Base-by-base conservation (phyloP, 2,329 filamentous ascomycete genomes). In the Cercospora beticola region DNA sequence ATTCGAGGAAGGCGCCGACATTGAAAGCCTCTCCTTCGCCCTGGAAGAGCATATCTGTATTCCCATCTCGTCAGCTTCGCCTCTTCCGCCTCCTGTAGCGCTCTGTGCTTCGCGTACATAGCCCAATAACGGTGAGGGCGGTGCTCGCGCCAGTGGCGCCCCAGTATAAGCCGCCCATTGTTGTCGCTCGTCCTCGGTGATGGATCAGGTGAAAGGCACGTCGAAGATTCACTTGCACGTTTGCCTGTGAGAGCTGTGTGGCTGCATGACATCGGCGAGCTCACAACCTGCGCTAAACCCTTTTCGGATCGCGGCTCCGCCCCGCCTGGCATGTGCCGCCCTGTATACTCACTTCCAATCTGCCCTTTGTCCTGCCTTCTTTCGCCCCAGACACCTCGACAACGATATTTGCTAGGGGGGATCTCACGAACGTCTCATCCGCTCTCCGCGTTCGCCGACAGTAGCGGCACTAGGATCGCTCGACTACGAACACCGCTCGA, bases 11-110 rank as follows among this genome's bases (percentile, higher is more conserved):
- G 80, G 90, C 90, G 81, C 96, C 96, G 81, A 98, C 92, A 83
- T 99, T 97, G 84, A 99, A 99, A 69, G 90, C 86, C 86, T 99
- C 94, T 79, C 96, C 95, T 81, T 92, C 93, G 79, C 93, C 93
- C 78, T 95, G 96, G 80, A 99, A 97, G 80, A 99, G 92, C 93
- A 99, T 96, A 83, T 99, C 95, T 99, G 81, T 57, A 23, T 58
- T 43, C 36, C 52, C 65, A 58, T 36, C 56, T 56, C 68, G 69
- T 78, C 73, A 79, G 76, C 74, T 63, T 61, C 40, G 58, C 59
- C 64, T 62, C 65, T 62, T 57, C 54, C 57, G 46, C 56, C 12
- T 65, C 33, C 62, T 64, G 56, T 68, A 28, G 40, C 31, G 23
- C 40, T 28, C 59, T 18, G 21, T 12, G 14, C 28, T 52, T 46